Conservation (phyloP, 2,329 filamentous ascomycete genomes). For the Fusarium vanettenii region DNA sequence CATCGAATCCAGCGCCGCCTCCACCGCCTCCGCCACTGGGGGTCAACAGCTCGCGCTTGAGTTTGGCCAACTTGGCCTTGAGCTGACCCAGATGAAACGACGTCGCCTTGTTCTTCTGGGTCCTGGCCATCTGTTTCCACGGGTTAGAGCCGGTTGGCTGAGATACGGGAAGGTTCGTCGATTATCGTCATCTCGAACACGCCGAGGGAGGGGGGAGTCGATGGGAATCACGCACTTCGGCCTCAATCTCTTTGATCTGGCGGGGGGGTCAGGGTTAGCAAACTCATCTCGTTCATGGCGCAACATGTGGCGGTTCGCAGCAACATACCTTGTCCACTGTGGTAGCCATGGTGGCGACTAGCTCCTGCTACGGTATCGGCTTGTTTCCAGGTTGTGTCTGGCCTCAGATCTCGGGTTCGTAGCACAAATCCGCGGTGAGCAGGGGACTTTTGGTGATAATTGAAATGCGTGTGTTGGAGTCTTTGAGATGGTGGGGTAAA, state of each 20-base stretch:
- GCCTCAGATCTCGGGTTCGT: slow-evolving; percentile 35
- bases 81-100: slow-evolving; percentile 95
- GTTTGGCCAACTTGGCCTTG: slow-evolving; percentile 97
- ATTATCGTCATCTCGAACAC: slow-evolving; percentile 12
- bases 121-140: slow-evolving; percentile 82
- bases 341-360: slow-evolving; percentile 81
- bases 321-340: slow-evolving; percentile 90
- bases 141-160: slow-evolving; percentile 29
- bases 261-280: slow-evolving; percentile 49
- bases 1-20: slow-evolving; percentile 87
- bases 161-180: not conserved
- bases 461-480: slow-evolving; percentile 39
- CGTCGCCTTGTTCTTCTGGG: slow-evolving; percentile 97
- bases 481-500: slow-evolving; percentile 53
- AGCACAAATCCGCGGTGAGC: slow-evolving; percentile 24
- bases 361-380: slow-evolving; percentile 21
- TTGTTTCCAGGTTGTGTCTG: slow-evolving; percentile 20
- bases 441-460: slow-evolving; percentile 40
- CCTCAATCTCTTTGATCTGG: slow-evolving; percentile 96
- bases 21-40: slow-evolving; percentile 85
- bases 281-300: slow-evolving; percentile 13
- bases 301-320: slow-evolving; percentile 4
- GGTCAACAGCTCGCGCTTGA: slow-evolving; percentile 94
- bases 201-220: slow-evolving; percentile 19
- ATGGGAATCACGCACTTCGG: slow-evolving; percentile 74